Evolutionary conservation across 1,139 yeast species (phyloP).

Genomic region (Trichomonascaceae sp.): DNA sequence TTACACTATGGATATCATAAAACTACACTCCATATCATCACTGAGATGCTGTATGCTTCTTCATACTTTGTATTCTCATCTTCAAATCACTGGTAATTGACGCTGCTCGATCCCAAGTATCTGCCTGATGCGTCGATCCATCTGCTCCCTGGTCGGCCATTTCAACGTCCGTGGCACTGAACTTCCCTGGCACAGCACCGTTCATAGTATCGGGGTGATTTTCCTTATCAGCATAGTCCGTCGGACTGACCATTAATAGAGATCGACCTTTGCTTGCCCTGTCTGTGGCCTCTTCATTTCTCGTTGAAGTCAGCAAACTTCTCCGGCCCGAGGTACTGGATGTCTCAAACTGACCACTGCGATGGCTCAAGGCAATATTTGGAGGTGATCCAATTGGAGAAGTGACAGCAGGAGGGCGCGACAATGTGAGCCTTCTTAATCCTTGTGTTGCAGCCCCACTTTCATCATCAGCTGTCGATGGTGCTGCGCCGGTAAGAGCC

Average conservation of each 20-base stretch:
- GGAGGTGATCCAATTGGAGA: conserved; percentile 3
- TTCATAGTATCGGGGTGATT: conserved; percentile 2
- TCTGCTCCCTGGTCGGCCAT: conserved; percentile 2
- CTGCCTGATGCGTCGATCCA: conserved; percentile 26
- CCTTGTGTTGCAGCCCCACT: conserved; percentile 9
- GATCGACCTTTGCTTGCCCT: conserved; percentile 31
- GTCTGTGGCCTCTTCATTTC: neutral
- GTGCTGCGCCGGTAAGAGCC: conserved; percentile 1
- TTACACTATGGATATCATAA: neutral
- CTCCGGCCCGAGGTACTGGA: neutral
- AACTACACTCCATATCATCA: neutral
- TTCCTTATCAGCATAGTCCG: conserved; percentile 10
- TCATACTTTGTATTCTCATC: conserved; percentile 87
- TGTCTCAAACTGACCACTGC: conserved; percentile 2
- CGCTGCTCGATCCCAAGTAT: conserved; percentile 84
- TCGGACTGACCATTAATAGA: conserved; percentile 29
- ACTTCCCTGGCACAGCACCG: neutral
- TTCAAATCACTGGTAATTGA: conserved; percentile 81
- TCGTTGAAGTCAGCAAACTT: neutral
- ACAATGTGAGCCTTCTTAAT: conserved; percentile 5
- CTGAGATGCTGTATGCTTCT: conserved; percentile 21
- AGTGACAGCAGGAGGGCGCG: conserved; percentile 3
- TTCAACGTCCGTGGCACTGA: neutral
- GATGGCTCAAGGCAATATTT: neutral
- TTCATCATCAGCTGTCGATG: conserved; percentile 4